Evolutionary conservation across 1,284 basidiomycete genomes (phyloP).

Genomic region (Flammula alnicola): DNA sequence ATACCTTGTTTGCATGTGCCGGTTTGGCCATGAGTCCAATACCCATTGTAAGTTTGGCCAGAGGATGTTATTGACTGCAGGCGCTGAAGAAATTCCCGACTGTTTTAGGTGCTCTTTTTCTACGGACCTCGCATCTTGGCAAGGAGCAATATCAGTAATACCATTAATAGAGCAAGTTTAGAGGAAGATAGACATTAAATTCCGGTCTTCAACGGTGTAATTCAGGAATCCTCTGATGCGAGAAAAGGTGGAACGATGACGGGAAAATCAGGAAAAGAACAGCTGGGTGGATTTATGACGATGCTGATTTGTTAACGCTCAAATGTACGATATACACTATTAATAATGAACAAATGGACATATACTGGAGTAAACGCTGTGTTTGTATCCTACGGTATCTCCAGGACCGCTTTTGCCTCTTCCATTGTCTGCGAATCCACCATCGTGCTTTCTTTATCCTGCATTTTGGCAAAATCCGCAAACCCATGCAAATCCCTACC

Average conservation of each 20-base stretch:
- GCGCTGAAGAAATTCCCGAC: neutral
- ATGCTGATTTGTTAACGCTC: too few species aligned
- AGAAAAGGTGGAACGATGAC: too few species aligned
- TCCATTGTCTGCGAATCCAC: conserved; percentile 11
- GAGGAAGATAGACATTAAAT: too few species aligned
- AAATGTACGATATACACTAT: too few species aligned
- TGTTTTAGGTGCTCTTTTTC: conserved; percentile 45
- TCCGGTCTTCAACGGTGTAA: too few species aligned
- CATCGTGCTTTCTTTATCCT: too few species aligned
- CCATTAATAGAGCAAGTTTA: neutral
- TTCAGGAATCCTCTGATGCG: too few species aligned
- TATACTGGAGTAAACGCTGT: too few species aligned
- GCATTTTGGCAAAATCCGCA: conserved; percentile 2
- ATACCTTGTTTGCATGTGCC: conserved; percentile 62
- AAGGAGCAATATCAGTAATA: neutral
- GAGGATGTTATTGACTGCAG: neutral
- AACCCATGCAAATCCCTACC: conserved; percentile 5
- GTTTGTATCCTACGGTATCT: neutral
- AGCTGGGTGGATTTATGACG: too few species aligned
- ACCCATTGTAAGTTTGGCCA: conserved; percentile 49
- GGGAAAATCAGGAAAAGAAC: too few species aligned
- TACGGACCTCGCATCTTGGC: conserved; percentile 53
- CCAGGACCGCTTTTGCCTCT: conserved; percentile 12
- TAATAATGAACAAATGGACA: too few species aligned
- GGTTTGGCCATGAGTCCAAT: conserved; percentile 62